These are phyloP conservation scores for Fusarium cyanostomum DNA, from an alignment of 2,329 filamentous ascomycete genomes.

Conservation along the genomic window DNA sequence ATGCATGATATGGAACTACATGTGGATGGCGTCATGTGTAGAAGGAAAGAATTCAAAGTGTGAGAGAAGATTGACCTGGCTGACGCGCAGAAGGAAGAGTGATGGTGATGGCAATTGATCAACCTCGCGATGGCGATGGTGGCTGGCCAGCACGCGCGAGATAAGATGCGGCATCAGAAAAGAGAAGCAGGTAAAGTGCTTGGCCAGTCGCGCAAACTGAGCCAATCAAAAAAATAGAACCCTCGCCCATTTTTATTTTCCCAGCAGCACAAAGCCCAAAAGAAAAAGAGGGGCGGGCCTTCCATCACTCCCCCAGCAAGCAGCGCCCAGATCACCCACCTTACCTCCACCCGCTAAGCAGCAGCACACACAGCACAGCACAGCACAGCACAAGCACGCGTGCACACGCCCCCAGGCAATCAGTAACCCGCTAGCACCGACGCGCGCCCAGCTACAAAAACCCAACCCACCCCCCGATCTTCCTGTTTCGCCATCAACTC, in stretches of 20 bases:
- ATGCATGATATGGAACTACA: background rate
- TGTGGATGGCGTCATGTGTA: slow-evolving; percentile 23
- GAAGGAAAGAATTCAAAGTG: slow-evolving; percentile 31
- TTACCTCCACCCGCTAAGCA: slow-evolving; percentile 21
- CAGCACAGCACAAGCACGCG: slow-evolving; percentile 38
- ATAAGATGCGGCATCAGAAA: too few relatives aligned
- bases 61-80: slow-evolving; percentile 22
- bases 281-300: slow-evolving; percentile 33
- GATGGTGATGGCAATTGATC: slow-evolving; percentile 1
- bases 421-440: slow-evolving; percentile 63
- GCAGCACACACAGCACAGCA: too few relatives aligned
- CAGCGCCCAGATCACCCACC: slow-evolving; percentile 36
- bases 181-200: background rate
- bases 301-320: slow-evolving; percentile 24
- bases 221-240: slow-evolving; percentile 37
- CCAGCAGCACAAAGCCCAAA: slow-evolving; percentile 15
- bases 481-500: slow-evolving; percentile 58
- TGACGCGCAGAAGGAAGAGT: slow-evolving; percentile 4
- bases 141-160: background rate
- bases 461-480: slow-evolving; percentile 62
- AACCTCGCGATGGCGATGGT: background rate
- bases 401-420: slow-evolving; percentile 53
- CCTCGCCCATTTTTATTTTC: slow-evolving; percentile 31
- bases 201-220: background rate
- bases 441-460: slow-evolving; percentile 71